Evolutionary conservation across 768 basidiomycete genomes (phyloP).

Genomic region (Mycena floridula): DNA sequence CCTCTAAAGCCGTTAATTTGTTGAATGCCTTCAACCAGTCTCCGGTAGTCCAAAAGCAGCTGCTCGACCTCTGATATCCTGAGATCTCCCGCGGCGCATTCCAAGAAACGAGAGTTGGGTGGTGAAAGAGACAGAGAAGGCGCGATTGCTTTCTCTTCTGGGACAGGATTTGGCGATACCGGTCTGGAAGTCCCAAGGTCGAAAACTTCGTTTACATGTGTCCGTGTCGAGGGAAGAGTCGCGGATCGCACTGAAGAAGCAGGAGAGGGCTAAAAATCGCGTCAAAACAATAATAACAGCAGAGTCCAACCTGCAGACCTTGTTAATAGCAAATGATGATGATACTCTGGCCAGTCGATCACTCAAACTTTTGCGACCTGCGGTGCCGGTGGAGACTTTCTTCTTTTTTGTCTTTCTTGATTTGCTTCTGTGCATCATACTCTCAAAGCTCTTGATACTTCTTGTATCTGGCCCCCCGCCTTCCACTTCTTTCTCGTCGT

Average conservation of each 20-base stretch:
- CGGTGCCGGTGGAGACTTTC: slow-evolving; percentile 9
- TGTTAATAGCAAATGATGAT: too few species aligned
- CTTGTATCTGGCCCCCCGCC: slow-evolving; percentile 56
- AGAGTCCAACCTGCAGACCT: slow-evolving; percentile 9
- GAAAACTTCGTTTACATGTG: slow-evolving; percentile 24
- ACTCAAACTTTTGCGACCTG: slow-evolving; percentile 61
- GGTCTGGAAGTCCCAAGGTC: too few species aligned
- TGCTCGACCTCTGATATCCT: slow-evolving; percentile 74
- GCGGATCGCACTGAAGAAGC: slow-evolving; percentile 21
- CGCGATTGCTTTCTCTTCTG: too few species aligned
- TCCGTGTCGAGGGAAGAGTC: slow-evolving; percentile 10
- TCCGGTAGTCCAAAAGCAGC: slow-evolving; percentile 75
- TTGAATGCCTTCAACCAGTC: slow-evolving; percentile 65
- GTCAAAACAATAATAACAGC: not conserved
- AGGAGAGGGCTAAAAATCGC: not conserved
- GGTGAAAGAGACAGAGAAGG: slow-evolving; percentile 46
- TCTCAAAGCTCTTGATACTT: slow-evolving; percentile 84
- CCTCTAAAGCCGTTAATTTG: slow-evolving; percentile 48
- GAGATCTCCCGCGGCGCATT: slow-evolving; percentile 71
- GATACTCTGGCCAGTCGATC: slow-evolving; percentile 81
- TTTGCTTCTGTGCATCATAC: slow-evolving; percentile 60
- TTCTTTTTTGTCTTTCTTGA: slow-evolving; percentile 17
- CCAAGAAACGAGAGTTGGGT: slow-evolving; percentile 65
- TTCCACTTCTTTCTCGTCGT: slow-evolving; percentile 29
- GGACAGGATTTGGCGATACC: too few species aligned